These are phyloP conservation scores for Lactarius deliciosus DNA, from an alignment of 768 basidiomycete genomes.

Conservation along the genomic window DNA sequence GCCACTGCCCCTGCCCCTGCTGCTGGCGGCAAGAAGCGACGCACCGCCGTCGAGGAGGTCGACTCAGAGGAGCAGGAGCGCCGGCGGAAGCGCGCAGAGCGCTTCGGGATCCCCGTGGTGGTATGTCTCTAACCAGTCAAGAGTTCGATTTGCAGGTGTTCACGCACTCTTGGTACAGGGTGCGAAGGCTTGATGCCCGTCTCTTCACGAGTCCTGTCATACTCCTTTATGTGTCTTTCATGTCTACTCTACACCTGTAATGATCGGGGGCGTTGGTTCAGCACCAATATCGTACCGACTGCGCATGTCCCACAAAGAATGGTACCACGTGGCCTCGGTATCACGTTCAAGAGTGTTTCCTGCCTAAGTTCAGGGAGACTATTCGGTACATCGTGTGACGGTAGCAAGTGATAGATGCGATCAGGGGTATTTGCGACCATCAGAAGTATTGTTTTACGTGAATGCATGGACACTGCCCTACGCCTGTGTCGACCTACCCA, in stretches of 20 bases:
- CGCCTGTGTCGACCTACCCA: background rate
- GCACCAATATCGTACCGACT: background rate
- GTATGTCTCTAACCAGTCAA: constrained; percentile 7
- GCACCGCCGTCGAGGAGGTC: constrained; percentile 36
- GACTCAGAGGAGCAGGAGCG: constrained; percentile 28
- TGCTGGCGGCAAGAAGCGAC: constrained; percentile 34
- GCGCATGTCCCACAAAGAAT: background rate
- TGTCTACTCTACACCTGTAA: constrained; percentile 15
- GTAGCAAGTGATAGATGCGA: background rate
- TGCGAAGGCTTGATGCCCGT: constrained; percentile 21
- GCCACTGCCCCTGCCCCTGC: constrained; percentile 9
- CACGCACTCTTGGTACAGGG: constrained; percentile 9
- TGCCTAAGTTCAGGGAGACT: background rate
- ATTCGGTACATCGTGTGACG: background rate
- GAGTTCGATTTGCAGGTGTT: background rate
- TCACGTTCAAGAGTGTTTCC: too few relatives aligned
- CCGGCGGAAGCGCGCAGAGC: constrained; percentile 28
- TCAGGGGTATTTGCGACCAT: too few relatives aligned
- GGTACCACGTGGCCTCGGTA: background rate
- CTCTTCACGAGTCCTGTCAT: background rate
- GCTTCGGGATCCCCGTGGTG: constrained; percentile 22
- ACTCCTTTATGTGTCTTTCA: constrained; percentile 4
- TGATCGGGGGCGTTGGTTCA: background rate
- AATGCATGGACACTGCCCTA: background rate
- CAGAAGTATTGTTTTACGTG: background rate